Evolutionary conservation across 2,329 filamentous ascomycete genomes (phyloP).

Genomic region (Orbilia oligospora): DNA sequence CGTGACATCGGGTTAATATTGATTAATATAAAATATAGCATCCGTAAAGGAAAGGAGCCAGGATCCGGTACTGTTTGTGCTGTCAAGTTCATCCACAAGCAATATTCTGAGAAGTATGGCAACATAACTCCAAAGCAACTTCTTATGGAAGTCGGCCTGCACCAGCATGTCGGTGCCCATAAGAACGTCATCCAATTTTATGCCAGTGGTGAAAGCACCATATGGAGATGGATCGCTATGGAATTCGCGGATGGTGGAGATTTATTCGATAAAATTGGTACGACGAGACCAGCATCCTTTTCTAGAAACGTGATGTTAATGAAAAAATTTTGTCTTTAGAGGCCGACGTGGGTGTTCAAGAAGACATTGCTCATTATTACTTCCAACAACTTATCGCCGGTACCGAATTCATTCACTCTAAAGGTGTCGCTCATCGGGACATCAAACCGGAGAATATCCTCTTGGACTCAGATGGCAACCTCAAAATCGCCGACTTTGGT

Average conservation of each 20-base stretch:
- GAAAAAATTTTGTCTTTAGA: slow-evolving; percentile 70
- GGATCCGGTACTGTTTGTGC: slow-evolving; percentile 78
- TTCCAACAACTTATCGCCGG: slow-evolving; percentile 92
- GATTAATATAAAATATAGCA: slow-evolving; percentile 71
- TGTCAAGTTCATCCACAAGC: slow-evolving; percentile 98
- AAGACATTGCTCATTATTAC: slow-evolving; percentile 96
- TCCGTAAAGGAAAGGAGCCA: slow-evolving; percentile 82
- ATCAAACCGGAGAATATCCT: slow-evolving; percentile 97
- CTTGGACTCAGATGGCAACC: slow-evolving; percentile 83
- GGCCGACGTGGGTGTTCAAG: slow-evolving; percentile 92
- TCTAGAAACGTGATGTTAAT: slow-evolving; percentile 2
- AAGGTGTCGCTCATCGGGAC: slow-evolving; percentile 88
- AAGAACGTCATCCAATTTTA: slow-evolving; percentile 95
- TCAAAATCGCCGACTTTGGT: slow-evolving; percentile 97
- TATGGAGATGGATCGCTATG: slow-evolving; percentile 99
- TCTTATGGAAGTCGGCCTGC: slow-evolving; percentile 89
- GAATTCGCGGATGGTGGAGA: slow-evolving; percentile 95
- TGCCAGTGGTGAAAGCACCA: slow-evolving; percentile 83
- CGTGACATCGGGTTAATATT: slow-evolving; percentile 35
- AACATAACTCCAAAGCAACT: slow-evolving; percentile 91
- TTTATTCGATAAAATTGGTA: slow-evolving; percentile 92
- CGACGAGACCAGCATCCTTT: not conserved
- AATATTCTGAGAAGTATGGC: slow-evolving; percentile 89
- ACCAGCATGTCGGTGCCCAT: slow-evolving; percentile 89
- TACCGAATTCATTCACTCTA: slow-evolving; percentile 94